A percentile compares a stretch with the other conserved stretches of the same genome.
Evolutionary conservation across 768 basidiomycete species (phyloP).

Genomic region (Pisolithus sp.): DNA sequence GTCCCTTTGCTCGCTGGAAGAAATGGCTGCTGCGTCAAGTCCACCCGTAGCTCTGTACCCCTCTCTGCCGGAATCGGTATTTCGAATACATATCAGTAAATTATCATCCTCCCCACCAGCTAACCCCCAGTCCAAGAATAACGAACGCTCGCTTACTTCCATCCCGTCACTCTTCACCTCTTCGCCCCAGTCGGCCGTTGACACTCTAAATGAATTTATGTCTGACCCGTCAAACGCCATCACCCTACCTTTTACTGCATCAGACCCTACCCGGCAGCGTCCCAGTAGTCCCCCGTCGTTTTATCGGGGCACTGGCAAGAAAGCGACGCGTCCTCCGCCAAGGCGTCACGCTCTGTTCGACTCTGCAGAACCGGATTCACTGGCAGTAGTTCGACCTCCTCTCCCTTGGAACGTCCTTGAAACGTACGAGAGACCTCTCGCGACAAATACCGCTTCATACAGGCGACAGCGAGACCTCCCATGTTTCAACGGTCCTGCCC

Average conservation of each 20-base stretch:
- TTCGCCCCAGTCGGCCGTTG: no score
- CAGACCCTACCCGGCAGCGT: not conserved
- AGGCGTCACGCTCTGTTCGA: slow-evolving; percentile 14
- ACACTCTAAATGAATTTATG: no score
- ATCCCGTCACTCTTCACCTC: not conserved
- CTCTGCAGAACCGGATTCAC: slow-evolving; percentile 11
- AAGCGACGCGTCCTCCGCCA: not conserved
- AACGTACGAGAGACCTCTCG: not conserved
- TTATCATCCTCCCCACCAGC: slow-evolving; percentile 3
- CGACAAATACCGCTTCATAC: not conserved
- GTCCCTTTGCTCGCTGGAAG: slow-evolving; percentile 30
- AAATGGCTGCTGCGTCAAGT: slow-evolving; percentile 5
- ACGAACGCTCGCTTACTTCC: no score
- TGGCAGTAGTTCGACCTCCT: slow-evolving; percentile 23
- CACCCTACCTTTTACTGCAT: not conserved
- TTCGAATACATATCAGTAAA: slow-evolving; percentile 21
- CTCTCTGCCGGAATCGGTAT: slow-evolving; percentile 18
- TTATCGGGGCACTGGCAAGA: slow-evolving; percentile 7
- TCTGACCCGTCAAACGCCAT: no score
- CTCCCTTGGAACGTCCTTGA: slow-evolving; percentile 20
- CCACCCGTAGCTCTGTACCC: slow-evolving; percentile 23
- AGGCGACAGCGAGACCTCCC: not conserved
- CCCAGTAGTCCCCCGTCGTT: slow-evolving; percentile 13
- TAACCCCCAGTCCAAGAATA: no score
- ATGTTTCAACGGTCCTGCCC: slow-evolving; percentile 5